Conservation (phyloP, 129 eudicot species). For the Oenanthe sinensis region DNA sequence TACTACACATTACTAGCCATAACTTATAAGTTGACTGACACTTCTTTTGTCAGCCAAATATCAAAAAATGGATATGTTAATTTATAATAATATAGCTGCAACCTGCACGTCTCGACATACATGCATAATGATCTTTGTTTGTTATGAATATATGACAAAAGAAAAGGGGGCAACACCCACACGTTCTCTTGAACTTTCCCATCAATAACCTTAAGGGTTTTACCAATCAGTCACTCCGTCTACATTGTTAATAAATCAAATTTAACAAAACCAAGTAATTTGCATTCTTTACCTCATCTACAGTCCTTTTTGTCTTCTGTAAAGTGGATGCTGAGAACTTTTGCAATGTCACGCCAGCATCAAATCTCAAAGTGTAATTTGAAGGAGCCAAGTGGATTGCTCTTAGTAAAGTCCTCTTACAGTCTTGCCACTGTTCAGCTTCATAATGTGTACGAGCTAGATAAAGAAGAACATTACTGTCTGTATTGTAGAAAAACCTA, state of each 20-base stretch:
- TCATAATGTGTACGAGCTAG: conserved; percentile 93
- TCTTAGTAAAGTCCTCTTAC: conserved; percentile 77
- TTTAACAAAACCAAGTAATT: conserved; percentile 8
- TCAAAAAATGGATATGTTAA: neutral
- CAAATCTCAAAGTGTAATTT: conserved; percentile 81
- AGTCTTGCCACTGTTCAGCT: conserved; percentile 97
- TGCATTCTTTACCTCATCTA: conserved; percentile 64
- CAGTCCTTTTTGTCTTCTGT: conserved; percentile 76
- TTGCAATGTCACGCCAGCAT: conserved; percentile 83
- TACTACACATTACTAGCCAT: too few relatives aligned
- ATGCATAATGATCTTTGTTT: neutral
- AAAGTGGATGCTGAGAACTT: conserved; percentile 90
- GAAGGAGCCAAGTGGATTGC: conserved; percentile 97
- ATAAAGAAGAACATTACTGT: conserved; percentile 81
- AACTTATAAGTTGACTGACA: too few relatives aligned
- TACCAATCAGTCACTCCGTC: neutral
- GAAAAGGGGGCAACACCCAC: neutral
- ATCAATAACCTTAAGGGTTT: neutral
- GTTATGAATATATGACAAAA: neutral
- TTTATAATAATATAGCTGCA: neutral
- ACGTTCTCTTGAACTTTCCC: neutral
- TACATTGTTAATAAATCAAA: neutral
- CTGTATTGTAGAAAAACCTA: conserved; percentile 75
- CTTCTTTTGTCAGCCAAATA: too few relatives aligned
- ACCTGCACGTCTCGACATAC: neutral